These are phyloP conservation scores for Chaetothyriales sp. DNA, from an alignment of 2,329 filamentous ascomycete species.

Conservation along the genomic window DNA sequence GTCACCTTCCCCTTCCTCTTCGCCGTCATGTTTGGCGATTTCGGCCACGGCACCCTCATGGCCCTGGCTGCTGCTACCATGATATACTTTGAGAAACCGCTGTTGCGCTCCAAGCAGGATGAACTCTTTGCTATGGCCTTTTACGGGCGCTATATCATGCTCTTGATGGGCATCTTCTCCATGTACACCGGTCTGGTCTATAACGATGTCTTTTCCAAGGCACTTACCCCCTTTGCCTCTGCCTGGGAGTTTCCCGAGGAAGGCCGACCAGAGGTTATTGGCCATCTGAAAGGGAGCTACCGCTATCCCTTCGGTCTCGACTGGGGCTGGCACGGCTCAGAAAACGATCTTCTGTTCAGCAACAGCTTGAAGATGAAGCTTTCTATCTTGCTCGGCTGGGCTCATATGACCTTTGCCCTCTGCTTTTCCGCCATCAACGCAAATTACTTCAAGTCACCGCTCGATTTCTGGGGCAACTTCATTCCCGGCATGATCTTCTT, in stretches of 20 bases:
- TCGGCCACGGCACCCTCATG: slow-evolving; percentile 88
- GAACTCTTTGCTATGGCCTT: slow-evolving; percentile 98
- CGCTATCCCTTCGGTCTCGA: slow-evolving; percentile 93
- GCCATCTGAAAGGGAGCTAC: slow-evolving; percentile 55
- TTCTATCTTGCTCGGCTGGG: slow-evolving; percentile 93
- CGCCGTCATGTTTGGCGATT: slow-evolving; percentile 98
- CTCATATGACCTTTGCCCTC: slow-evolving; percentile 85
- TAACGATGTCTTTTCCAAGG: slow-evolving; percentile 93
- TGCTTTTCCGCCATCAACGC: slow-evolving; percentile 88
- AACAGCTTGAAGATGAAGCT: slow-evolving; percentile 99
- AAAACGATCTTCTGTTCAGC: slow-evolving; percentile 86
- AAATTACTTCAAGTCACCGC: slow-evolving; percentile 80
- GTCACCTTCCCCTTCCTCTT: slow-evolving; percentile 99
- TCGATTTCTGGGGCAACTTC: slow-evolving; percentile 97
- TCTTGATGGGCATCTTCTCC: slow-evolving; percentile 96
- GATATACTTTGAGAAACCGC: slow-evolving; percentile 89
- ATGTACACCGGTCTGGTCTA: slow-evolving; percentile 95
- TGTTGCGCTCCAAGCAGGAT: slow-evolving; percentile 75
- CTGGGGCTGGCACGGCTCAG: slow-evolving; percentile 89
- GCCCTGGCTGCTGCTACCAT: slow-evolving; percentile 67
- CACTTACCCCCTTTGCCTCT: slow-evolving; percentile 73
- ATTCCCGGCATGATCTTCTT: slow-evolving; percentile 98
- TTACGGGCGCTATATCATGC: slow-evolving; percentile 94
- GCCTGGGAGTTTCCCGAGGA: slow-evolving; percentile 80
- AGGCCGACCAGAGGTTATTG: slow-evolving; percentile 48